Percentiles rank a stretch among this genome's conserved stretches.
phyloP scores from a whole-genome alignment of 257 asterid genomes.

The Scutellaria minor region DNA sequence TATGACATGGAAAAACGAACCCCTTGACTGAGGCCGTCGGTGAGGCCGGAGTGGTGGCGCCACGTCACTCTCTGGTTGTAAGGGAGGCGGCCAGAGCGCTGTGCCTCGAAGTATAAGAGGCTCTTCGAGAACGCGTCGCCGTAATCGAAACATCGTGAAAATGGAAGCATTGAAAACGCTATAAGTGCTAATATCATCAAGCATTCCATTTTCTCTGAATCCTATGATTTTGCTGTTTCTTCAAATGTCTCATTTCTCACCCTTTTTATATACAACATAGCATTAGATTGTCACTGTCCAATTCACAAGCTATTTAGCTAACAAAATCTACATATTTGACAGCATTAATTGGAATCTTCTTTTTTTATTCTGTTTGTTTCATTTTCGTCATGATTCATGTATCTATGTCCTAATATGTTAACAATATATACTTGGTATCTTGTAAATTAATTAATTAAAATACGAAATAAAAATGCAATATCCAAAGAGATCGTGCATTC shows the following conservation, averaged over 20 bases:
- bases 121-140: constrained; percentile 82
- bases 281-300: no score
- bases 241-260: background rate
- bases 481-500: background rate
- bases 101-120: constrained; percentile 89
- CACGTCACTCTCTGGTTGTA: constrained; percentile 75
- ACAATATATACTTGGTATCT: no score
- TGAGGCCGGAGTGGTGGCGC: constrained; percentile 96
- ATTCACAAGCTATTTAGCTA: background rate
- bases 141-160: constrained; percentile 42
- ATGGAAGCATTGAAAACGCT: constrained; percentile 34
- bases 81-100: constrained; percentile 92
- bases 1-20: constrained; percentile 32
- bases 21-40: constrained; percentile 92
- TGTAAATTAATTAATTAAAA: no score
- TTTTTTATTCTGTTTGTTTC: background rate
- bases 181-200: background rate
- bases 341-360: background rate
- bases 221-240: background rate
- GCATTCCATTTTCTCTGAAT: background rate
- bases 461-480: background rate
- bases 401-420: no score
- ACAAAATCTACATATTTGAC: background rate
- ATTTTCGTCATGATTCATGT: no score
- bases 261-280: constrained; percentile 21